Conservation (phyloP, 148 eudicot species). For the Rhododendron griersonianum region DNA sequence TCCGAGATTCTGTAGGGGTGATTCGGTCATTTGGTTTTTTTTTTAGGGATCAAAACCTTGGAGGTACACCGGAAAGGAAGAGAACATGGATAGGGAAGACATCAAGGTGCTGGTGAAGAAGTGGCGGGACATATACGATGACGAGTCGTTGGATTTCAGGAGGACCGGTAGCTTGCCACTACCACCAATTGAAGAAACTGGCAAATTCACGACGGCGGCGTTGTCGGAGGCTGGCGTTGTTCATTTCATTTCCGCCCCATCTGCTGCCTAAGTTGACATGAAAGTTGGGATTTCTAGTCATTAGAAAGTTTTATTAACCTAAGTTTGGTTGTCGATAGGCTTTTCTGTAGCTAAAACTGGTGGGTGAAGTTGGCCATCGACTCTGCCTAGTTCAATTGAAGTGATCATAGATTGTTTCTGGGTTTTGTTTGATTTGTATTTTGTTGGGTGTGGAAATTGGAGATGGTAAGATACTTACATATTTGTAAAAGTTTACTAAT, state of each 20-base stretch:
- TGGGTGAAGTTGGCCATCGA: neutral
- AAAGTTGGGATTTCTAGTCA: neutral
- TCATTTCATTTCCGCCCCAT: conserved; percentile 32
- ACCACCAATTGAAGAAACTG: neutral
- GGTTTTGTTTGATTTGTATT: neutral
- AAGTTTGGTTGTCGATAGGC: neutral
- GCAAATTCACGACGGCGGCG: conserved; percentile 10
- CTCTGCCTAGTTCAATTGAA: neutral
- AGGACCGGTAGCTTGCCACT: neutral
- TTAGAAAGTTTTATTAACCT: neutral
- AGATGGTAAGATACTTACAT: neutral
- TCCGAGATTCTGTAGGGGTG: neutral
- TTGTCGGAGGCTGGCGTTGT: conserved; percentile 25
- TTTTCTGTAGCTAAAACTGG: neutral
- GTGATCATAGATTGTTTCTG: neutral
- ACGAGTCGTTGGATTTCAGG: conserved; percentile 30
- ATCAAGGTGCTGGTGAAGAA: conserved; percentile 37
- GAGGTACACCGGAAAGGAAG: conserved; percentile 40
- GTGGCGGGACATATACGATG: conserved; percentile 42
- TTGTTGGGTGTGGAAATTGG: neutral
- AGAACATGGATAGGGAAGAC: conserved; percentile 47
- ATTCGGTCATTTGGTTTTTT: neutral
- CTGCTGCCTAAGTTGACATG: conserved; percentile 24
- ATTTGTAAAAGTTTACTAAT: neutral
- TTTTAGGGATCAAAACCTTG: conserved; percentile 45